Evolutionary conservation across 2,329 filamentous ascomycete species (phyloP).

Genomic region (Hymenoscyphus scutula): DNA sequence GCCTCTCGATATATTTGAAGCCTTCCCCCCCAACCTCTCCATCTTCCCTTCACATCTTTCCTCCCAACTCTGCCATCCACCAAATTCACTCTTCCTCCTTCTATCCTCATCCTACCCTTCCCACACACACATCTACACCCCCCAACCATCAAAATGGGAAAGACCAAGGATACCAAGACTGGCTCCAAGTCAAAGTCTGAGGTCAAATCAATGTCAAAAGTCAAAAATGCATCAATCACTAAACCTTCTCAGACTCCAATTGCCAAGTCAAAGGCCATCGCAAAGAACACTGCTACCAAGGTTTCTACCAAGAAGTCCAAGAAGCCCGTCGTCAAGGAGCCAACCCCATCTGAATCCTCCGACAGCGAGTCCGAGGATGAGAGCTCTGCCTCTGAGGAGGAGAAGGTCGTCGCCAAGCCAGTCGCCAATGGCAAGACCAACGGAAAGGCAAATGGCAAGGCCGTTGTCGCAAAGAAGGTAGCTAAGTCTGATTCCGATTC

Average conservation of each 20-base stretch:
- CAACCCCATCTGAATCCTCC: constrained; percentile 42
- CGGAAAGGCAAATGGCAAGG: constrained; percentile 39
- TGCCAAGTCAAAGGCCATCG: constrained; percentile 64
- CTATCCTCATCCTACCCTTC: constrained; percentile 5
- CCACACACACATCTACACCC: constrained; percentile 9
- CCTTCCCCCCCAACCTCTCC: constrained; percentile 19
- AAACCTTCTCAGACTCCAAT: constrained; percentile 66
- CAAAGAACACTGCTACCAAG: constrained; percentile 51
- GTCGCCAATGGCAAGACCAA: constrained; percentile 37
- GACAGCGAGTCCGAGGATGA: constrained; percentile 37
- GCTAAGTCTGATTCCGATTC: constrained; percentile 39
- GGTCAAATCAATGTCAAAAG: constrained; percentile 49
- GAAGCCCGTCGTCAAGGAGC: constrained; percentile 45
- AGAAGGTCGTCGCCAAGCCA: constrained; percentile 29
- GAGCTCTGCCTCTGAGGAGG: constrained; percentile 34
- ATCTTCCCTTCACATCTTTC: constrained; percentile 13
- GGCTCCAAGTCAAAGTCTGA: constrained; percentile 49
- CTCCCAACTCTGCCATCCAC: constrained; percentile 4
- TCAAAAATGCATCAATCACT: constrained; percentile 66
- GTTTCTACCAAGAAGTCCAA: constrained; percentile 42
- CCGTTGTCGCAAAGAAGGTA: constrained; percentile 38
- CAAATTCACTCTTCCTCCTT: constrained; percentile 10
- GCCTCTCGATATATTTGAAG: constrained; percentile 22
- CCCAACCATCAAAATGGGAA: constrained; percentile 54
- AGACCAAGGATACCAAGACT: constrained; percentile 63